Base-by-base conservation (phyloP, 1,284 basidiomycete genomes). In the Marasmius sp. region DNA sequence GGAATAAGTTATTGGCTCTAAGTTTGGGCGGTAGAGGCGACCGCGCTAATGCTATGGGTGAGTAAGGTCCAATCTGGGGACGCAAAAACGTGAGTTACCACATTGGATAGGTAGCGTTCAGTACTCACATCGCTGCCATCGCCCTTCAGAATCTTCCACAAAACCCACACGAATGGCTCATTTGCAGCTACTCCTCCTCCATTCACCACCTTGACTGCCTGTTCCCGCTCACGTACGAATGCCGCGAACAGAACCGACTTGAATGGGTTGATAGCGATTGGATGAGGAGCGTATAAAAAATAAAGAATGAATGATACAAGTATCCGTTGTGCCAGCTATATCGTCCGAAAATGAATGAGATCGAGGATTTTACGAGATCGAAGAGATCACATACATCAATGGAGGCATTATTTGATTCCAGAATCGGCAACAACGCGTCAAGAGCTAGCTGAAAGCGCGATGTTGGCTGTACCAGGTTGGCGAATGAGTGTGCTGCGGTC, bases 71-170 rank as follows among this genome's bases (percentile, higher is more conserved):
- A 74, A 92, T 89, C 89, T 91, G 53, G 11, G 4, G n/a, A 34
- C 59, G 4, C 18, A 57, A 49, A 55, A 55, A n/a, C 45, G 58
- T 11, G 38, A 61, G 57, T 58, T 57, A 60, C 41, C 54, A 63
- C 49, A 60, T 8, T 37, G 48, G 39, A 54, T n/a, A 50, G 50
- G 41, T 59, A 59, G 39, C 51, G 43, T 47, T n/a, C 18, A 38
- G 55, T 34, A 78, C 84, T 67, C 65, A 91, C 90, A 79, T 92
- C 89, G 64, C 84, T 85, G 10, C 90, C 90, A 70, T 91, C 89
- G 54, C 90, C 90, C 70, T 85, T 88, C 59, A 92, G 75, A 61
- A 92, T 88, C 75, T 92, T 92, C 89, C 89, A 92, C 59, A 92
- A 76, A 39, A 92, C 89, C 89, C 90, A 92, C 39, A 91, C 86